Evolutionary conservation across 345 rosid species (phyloP), one percentile per base, ranked within the genome.

Genomic region (Eucalyptus marginata): DNA sequence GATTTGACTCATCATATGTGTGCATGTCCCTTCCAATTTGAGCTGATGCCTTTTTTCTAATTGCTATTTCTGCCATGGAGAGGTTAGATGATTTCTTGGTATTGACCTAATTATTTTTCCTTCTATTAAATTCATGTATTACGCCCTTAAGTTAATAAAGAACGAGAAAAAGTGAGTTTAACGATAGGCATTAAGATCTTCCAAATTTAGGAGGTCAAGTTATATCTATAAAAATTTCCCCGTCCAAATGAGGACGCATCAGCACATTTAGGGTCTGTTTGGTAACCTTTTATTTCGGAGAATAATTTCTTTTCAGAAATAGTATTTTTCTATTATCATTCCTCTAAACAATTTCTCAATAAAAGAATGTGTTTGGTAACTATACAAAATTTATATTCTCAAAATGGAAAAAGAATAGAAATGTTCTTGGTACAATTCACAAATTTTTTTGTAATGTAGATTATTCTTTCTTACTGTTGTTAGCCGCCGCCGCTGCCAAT

Each of bases 281-380:
- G 0, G 56, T 52, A 52, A 52, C 10, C 2, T 52, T 18, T 0
- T 52, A 52, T 52, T 52, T 0, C 4, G 1, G 0, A 0, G 2
- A 52, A 52, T 52, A 52, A 52, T 52, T 18, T 52, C 4, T 52
- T 52, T 7, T 52, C 0, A 52, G 2, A 52, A 52, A 7, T 18
- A 52, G 4, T 0, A 18, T 52, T 7, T 17, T 52, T 18, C 56
- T 51, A 52, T 52, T 52, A 18, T 52, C 0, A 52, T 52, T 52
- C 4, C 2, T 52, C 10, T 7, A 17, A 52, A 52, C 22, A 52
- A 18, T 52, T 52, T 52, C 56, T 51, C 2, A 14, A 49, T 2
- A 49, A 49, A 49, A 49, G 7, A 51, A 51, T 6, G 7, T 0
- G 2, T 52, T 52, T 52, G 4, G 2, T 52, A 52, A 18, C 0